Conservation (phyloP, 2,329 filamentous ascomycete genomes). For the Fusarium sp. region DNA sequence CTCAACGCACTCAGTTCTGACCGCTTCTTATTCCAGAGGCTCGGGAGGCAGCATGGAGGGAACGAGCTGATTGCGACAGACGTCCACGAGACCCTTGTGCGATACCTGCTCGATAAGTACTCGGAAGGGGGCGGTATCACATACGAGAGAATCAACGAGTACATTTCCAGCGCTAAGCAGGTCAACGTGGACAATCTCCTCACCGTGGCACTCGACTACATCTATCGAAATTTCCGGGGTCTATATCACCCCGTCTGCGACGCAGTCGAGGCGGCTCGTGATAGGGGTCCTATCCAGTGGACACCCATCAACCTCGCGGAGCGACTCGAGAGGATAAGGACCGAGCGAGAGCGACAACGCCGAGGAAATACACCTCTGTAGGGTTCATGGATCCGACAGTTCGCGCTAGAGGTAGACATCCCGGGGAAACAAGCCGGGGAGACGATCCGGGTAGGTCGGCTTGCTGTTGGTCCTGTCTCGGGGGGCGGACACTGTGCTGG, state of each 20-base stretch:
- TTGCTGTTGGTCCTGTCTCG: neutral
- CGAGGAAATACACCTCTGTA: neutral
- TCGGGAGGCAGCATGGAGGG: conserved; percentile 19
- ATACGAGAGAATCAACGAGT: conserved; percentile 37
- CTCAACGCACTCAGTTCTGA: conserved; percentile 4
- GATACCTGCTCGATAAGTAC: conserved; percentile 42
- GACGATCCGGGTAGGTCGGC: neutral
- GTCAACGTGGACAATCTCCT: conserved; percentile 39
- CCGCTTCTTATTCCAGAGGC: conserved; percentile 6
- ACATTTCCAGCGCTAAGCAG: conserved; percentile 32
- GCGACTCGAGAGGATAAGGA: conserved; percentile 32
- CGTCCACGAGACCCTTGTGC: conserved; percentile 39
- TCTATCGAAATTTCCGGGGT: conserved; percentile 38
- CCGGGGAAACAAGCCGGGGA: neutral
- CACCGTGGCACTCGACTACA: conserved; percentile 35
- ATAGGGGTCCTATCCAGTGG: conserved; percentile 33
- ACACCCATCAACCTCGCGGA: conserved; percentile 33
- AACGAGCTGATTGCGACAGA: conserved; percentile 35
- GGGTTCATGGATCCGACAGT: neutral
- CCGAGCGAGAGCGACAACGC: conserved; percentile 21
- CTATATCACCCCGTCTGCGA: conserved; percentile 37
- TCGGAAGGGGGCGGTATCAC: conserved; percentile 37
- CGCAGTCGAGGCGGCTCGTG: conserved; percentile 33
- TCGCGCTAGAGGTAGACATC: neutral
- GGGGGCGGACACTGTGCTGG: conserved; percentile 1